Base-by-base conservation (phyloP, 768 basidiomycete species). In the Mycena vulgaris region DNA sequence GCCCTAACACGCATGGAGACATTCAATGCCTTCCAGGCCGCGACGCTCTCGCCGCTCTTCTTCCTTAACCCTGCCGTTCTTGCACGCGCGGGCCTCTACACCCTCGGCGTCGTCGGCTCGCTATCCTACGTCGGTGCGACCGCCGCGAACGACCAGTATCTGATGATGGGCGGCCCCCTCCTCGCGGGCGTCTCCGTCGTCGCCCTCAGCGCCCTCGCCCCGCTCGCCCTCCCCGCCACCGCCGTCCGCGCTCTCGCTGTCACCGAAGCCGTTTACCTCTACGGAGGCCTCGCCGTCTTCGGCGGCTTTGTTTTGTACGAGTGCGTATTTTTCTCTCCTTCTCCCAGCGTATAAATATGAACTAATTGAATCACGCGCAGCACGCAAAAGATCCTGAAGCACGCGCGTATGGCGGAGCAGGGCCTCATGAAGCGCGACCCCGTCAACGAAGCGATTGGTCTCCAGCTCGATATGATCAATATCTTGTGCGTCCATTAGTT, bases 161-260 rank as follows among this genome's bases (percentile, higher is more conserved):
- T 97, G 40, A 92, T 93, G 78, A 88, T 95, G 82, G 95, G 95
- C 33, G 95, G 94, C 11, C 95, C 95, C 5, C 89, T 97, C 49
- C 87, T 97, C 31, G 95, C 95, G 19, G 95, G 95, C 65, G 89
- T 97, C 14, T 94, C 94, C 17, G 94, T 96, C 23, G 93, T 97
- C 23, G 94, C 95, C 27, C 86, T 95, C 33, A 90, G 92, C 76
- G 92, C 92, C n/a, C 82, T 97, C 48, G 95, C 95, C 13, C 95
- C 95, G 0, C 92, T 97, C 90, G 89, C 92, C 23, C 89, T 96
- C n/a, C 94, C 95, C 16, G 72, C 37, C 5, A 88, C 95, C 72
- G 93, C 94, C 62, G 80, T 95, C 68, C 91, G 95, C 51, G 87
- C 89, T 30, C 87, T 97, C 40, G 93, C 93, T 6, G 79, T 95